phyloP scores from a whole-genome alignment of 495 filamentous ascomycete species.

The Neurospora africana region DNA sequence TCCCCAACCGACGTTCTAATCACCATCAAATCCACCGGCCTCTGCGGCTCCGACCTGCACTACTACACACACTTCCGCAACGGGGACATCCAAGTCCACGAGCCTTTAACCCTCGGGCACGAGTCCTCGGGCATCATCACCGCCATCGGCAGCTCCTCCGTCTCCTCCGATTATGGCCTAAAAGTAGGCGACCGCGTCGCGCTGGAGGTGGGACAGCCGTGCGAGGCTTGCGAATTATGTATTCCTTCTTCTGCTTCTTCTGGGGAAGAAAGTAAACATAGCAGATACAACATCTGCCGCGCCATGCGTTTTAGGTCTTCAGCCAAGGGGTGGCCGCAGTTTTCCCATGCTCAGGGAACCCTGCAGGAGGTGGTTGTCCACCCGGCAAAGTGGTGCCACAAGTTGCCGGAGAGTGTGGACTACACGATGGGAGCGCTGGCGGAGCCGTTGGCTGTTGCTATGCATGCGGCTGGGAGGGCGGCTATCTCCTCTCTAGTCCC shows the following conservation, averaged over 20 bases:
- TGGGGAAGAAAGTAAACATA: constrained; percentile 29
- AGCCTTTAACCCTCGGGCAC: constrained; percentile 54
- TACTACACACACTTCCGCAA: constrained; percentile 60
- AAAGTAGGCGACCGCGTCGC: constrained; percentile 63
- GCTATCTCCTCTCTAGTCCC: constrained; percentile 27
- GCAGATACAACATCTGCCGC: constrained; percentile 81
- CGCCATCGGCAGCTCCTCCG: constrained; percentile 35
- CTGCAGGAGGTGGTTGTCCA: constrained; percentile 71
- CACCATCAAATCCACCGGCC: constrained; percentile 46
- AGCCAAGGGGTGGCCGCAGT: constrained; percentile 46
- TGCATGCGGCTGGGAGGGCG: constrained; percentile 62
- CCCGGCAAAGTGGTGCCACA: constrained; percentile 57
- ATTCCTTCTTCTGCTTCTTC: constrained; percentile 3
- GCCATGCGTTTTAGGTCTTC: constrained; percentile 67
- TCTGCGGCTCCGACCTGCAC: constrained; percentile 62
- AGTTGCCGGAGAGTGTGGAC: constrained; percentile 54
- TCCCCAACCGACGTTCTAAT: constrained; percentile 45
- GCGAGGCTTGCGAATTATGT: constrained; percentile 58
- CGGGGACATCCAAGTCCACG: constrained; percentile 52
- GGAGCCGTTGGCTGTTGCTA: constrained; percentile 70
- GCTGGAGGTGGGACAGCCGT: constrained; percentile 76
- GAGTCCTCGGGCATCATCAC: constrained; percentile 50
- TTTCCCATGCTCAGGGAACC: constrained; percentile 74
- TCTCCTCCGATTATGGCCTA: constrained; percentile 22
- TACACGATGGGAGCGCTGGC: constrained; percentile 62